Conservation (phyloP, 139 green algal genomes). For the Penium margaritaceum region DNA sequence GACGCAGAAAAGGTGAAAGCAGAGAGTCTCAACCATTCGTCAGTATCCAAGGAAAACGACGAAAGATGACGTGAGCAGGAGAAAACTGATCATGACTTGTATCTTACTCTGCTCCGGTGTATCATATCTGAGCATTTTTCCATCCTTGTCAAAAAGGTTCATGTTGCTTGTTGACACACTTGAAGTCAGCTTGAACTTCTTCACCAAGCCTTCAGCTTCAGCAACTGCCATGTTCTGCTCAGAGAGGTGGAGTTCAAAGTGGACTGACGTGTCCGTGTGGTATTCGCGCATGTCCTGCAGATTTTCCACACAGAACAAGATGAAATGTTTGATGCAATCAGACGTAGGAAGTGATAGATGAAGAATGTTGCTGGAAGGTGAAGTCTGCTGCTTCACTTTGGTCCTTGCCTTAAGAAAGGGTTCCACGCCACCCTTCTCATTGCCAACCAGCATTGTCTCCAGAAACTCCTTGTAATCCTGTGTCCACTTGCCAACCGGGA, state of each 20-base stretch:
- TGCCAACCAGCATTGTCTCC: constrained; percentile 64
- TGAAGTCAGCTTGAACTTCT: constrained; percentile 82
- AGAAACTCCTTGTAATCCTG: constrained; percentile 97
- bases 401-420: neutral
- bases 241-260: constrained; percentile 73
- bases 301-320: no score
- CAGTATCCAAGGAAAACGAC: no score
- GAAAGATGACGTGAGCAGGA: no score
- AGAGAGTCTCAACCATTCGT: no score
- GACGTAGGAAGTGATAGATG: no score
- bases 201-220: constrained; percentile 56
- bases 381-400: constrained; percentile 40
- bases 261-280: constrained; percentile 79
- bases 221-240: constrained; percentile 60
- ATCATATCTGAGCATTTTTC: constrained; percentile 81
- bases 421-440: constrained; percentile 50
- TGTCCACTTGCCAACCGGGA: constrained; percentile 92
- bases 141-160: constrained; percentile 84
- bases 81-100: no score
- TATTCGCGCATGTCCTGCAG: constrained; percentile 83
- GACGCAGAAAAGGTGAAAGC: neutral
- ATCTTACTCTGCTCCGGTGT: constrained; percentile 54
- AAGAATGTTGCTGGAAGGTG: no score
- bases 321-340: no score
- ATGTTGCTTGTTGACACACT: constrained; percentile 87